Base-by-base conservation (phyloP, 768 basidiomycete species). In the Panus rudis region DNA sequence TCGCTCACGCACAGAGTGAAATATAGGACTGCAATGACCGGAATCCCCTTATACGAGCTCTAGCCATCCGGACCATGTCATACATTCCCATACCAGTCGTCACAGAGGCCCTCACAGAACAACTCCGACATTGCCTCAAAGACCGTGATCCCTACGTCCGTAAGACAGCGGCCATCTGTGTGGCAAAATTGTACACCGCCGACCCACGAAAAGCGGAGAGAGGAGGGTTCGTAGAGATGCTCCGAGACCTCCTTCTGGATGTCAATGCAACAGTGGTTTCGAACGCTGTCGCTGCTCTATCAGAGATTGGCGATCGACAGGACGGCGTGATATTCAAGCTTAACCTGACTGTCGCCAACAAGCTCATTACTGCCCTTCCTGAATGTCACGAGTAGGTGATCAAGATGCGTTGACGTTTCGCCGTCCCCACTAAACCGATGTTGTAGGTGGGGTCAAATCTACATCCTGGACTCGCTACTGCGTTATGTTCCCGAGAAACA, bases 31-130 rank as follows among this genome's bases (percentile, higher is more conserved):
- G 92, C 55, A 85, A 82, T 55, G 94, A 98, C 60, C 79, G 88
- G 35, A 98, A 98, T 61, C 94, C 96, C 10, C 81, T 99, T 37
- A 92, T 99, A 45, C 87, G 96, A 26, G 96, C 94, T 13, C 72
- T 99, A 35, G 92, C 96, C 16, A 93, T 99, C 55, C 88, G 96
- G 32, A 99, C 96, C 11, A 98, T 99, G 94, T 94, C 96, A 6
- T 97, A 96, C 59, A 98, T 99, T 54, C 91, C 92, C 26, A 84
- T 96, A 19, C 86, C 92, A 7, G 72, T 81, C 39, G 90, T 97
- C 48, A 83, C 84, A 11, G 84, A 89, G 43, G 77, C 88, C 1
- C 72, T 99, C 27, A 70, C 81, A 31, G 96, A 98, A 45, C 94
- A 92, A 41, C 70, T 99, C 23, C 79, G 91, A 47, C 92, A 96